Evolutionary conservation across 1,284 basidiomycete species (phyloP).

Genomic region (Omphalotus olearius): DNA sequence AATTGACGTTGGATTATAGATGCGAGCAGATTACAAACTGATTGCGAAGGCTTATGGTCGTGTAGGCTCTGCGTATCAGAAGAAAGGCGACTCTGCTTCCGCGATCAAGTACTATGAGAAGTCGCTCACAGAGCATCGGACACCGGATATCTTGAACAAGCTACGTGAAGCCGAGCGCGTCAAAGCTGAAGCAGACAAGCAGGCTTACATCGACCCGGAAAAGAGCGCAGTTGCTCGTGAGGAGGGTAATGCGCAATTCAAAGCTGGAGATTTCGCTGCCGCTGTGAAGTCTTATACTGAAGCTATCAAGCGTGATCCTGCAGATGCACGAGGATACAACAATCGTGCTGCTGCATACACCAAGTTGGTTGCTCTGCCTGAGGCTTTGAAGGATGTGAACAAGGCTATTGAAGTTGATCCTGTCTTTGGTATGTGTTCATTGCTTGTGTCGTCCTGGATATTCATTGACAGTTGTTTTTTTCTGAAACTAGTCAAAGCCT

Average conservation of each 20-base stretch:
- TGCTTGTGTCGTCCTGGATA: background rate
- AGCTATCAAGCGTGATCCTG: constrained; percentile 93
- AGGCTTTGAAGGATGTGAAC: constrained; percentile 95
- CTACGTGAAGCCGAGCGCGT: constrained; percentile 82
- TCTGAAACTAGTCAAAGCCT: constrained; percentile 73
- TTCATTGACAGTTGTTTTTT: background rate
- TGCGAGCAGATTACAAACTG: constrained; percentile 79
- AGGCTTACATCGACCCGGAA: constrained; percentile 88
- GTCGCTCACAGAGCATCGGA: constrained; percentile 95
- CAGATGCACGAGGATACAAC: constrained; percentile 91
- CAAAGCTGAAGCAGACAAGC: constrained; percentile 74
- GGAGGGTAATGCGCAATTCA: constrained; percentile 92
- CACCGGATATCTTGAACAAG: constrained; percentile 89
- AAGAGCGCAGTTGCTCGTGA: constrained; percentile 84
- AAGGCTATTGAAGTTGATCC: constrained; percentile 92
- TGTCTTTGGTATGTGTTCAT: constrained; percentile 58
- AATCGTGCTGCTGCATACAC: constrained; percentile 97
- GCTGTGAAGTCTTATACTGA: constrained; percentile 94
- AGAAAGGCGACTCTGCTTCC: constrained; percentile 72
- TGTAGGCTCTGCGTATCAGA: constrained; percentile 82
- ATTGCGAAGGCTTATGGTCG: constrained; percentile 88
- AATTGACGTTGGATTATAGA: constrained; percentile 31
- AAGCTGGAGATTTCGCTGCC: constrained; percentile 86
- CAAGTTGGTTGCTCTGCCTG: constrained; percentile 90
- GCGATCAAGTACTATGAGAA: constrained; percentile 92